Conservation (phyloP, 176 grass and related monocot genomes). For the Carex littledalei region DNA sequence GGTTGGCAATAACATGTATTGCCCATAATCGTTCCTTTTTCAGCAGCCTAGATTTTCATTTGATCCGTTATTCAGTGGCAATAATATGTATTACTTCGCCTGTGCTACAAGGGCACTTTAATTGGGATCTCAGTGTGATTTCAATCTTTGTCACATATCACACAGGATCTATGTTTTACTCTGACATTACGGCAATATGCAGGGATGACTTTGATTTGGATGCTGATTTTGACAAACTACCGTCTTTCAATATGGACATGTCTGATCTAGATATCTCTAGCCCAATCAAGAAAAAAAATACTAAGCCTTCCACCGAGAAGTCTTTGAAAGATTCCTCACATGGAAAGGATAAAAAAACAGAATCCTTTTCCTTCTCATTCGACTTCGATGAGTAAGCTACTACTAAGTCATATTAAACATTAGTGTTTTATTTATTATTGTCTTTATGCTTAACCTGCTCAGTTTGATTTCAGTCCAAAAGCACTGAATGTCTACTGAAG, state of each 20-base stretch:
- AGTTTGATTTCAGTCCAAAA: neutral
- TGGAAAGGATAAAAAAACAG: slow-evolving; percentile 56
- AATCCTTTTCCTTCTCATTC: slow-evolving; percentile 76
- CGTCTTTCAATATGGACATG: slow-evolving; percentile 80
- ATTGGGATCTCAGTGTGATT: neutral
- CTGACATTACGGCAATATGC: slow-evolving; percentile 17
- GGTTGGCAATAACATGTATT: neutral
- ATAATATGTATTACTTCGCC: neutral
- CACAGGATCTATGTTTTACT: neutral
- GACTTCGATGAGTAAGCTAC: slow-evolving; percentile 89
- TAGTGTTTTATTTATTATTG: neutral
- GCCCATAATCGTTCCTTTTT: neutral
- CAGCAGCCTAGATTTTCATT: neutral
- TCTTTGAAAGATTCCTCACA: slow-evolving; percentile 31
- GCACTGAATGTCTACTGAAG: neutral
- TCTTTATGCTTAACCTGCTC: neutral
- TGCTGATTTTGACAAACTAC: slow-evolving; percentile 76
- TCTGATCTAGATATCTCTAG: slow-evolving; percentile 82
- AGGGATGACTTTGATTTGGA: slow-evolving; percentile 93
- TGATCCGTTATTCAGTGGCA: neutral
- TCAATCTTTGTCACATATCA: neutral
- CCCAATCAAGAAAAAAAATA: slow-evolving; percentile 66
- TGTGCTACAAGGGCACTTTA: neutral
- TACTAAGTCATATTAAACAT: neutral
- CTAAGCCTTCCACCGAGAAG: slow-evolving; percentile 39